Base-by-base conservation (phyloP, 768 basidiomycete genomes). In the Thelephora ganbajun region DNA sequence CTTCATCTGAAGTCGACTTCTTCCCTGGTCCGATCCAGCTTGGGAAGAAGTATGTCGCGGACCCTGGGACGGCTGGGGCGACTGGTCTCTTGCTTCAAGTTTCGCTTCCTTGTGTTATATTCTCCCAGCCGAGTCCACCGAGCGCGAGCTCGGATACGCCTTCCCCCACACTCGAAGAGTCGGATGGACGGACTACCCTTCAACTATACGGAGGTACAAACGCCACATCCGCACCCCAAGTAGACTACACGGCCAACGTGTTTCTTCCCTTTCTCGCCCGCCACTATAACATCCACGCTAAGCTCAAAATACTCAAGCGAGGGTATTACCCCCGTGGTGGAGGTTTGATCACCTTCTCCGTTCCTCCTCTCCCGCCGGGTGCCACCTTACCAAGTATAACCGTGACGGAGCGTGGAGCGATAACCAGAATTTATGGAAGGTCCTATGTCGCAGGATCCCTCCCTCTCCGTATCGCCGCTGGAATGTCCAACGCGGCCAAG, bases 311-410 rank as follows among this genome's bases (percentile, higher is more conserved):
- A 44, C 54, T 62, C 37, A 72, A 66, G 49, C 70, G 84, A 7
- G 85, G 85, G 0, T 87, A 85, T 62, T 83, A 66, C 52, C 85
- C 85, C 0, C 77, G 70, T 54, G 85, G 85, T 18, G 83, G 84
- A 2, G 85, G 85, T 0, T 67, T 75, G 44, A 69, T 88, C 5
- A 49, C 56, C 1, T 65, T 78, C 46, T 62, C 58, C 1, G 49
- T 69, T 3, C 60, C 65, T 6, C 47, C 61, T 0, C 58, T 74
- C 2, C 45, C 50, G 0, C 39, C 39, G 5, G 14, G 6, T 6
- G 57, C 55, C 0, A 74, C 81, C 0, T 62, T 78, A 1, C 57
- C 63, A 7, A 59, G 68, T 0, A 62, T 83, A 16, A 67, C 62
- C 3, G 62, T 87, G 48, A 63, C 73, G n/a, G 66, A 76, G 35